Evolutionary conservation across 345 rosid genomes (phyloP), one percentile per base, ranked within the genome.

Genomic region (Lagerstroemia speciosa): DNA sequence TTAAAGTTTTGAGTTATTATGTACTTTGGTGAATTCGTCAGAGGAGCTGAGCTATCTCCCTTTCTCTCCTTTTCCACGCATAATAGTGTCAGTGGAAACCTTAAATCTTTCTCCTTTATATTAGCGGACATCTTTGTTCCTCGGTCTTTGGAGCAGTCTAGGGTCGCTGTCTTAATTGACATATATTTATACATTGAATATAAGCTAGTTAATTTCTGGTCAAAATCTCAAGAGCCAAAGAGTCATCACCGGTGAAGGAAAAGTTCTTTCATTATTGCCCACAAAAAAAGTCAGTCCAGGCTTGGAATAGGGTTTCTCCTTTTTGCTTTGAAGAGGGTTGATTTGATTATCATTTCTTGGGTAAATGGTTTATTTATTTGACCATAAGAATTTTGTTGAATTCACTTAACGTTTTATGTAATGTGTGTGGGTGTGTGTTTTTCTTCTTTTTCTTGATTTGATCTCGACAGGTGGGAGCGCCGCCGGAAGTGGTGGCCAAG

Each of bases 401-500:
- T 8, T 12, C 1, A 41, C 2, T 41, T 41, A 41, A 6, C 14
- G 0, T 41, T 41, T 41, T 41, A 1, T 41, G 45, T 41, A 12
- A 41, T 41, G 11, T 41, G 45, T 41, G 14, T 41, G 14, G 8
- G 24, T 5, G 55, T 48, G 24, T 17, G n/a, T n/a, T n/a, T n/a
- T n/a, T n/a, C 1, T 17, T 48, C 8, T 17, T 15, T 5, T 19
- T 48, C 55, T 1, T 48, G 55, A 19, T 48, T 19, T 38, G 43
- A 15, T 17, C 55, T 15, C 16, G 3, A 48, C 55, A 95, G 99
- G 94, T 95, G 20, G 99, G 99, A 65, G 99, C 99, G 2, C 98
- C 99, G 27, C 84, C 96, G 15, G 97, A 90, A 57, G 92, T 87
- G 70, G 94, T 80, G 82, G 90, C 81, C 32, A 86, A 83, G 77